Evolutionary conservation across 352 stramenopile genomes (phyloP), one percentile per base, ranked within the genome.

Genomic region (Phytophthora hybrid): DNA sequence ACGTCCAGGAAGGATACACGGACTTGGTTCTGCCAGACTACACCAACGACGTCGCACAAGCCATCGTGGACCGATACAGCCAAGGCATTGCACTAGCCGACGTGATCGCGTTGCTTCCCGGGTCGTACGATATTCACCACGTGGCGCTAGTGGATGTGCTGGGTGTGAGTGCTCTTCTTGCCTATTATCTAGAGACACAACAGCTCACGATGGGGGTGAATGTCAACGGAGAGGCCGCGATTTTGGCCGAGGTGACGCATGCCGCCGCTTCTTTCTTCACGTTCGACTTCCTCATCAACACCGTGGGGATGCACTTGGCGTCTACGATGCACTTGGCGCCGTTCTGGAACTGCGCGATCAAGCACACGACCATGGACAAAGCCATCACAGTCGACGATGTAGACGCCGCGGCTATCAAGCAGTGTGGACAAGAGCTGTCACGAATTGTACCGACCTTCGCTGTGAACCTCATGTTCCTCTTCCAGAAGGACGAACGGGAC

Each of bases 341-440:
- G 5, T 85, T 85, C 67, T 85, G 79, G 79, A 71, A 81, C 26
- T 85, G 79, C 39, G 76, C 73, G 5, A 83, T 85, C n/a, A 66
- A 74, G 16, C 68, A 82, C 53, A 82, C 73, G 18, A 74, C 70
- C 4, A 83, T 85, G 79, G 71, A 63, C 37, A 85, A 85, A 44
- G 58, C 66, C 4, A 68, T 83, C 3, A 63, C 59, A 4, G 23
- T 80, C 2, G 47, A 21, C 5, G 57, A 81, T 32, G 70, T 85
- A 7, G 76, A 81, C 29, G 67, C 52, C 6, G 16, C 18, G 5
- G 34, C 52, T 1, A 78, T 83, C 21, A 72, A 66, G 16, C 52
- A 71, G 23, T 85, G 76, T 39, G 76, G 76, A 0, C 34, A 32
- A 31, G 60, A 77, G 1, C 46, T 78, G 18, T 60, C 73, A 0